phyloP scores from a whole-genome alignment of 371 early-diverging fungal genomes.

The Syncephalis fuscata region DNA sequence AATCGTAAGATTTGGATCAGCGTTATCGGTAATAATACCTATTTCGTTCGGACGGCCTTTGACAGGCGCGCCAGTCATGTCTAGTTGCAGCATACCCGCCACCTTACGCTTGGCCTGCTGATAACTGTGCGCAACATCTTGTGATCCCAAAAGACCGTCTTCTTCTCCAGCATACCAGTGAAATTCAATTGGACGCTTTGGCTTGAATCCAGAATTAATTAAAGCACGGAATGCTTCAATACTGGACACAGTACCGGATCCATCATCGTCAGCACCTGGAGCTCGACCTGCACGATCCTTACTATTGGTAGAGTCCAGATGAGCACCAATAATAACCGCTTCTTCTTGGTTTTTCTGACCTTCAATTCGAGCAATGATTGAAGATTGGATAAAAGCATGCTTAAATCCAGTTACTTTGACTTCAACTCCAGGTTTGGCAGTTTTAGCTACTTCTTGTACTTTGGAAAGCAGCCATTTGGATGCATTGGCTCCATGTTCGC shows the following conservation, averaged over 20 bases:
- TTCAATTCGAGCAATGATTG: too few species aligned
- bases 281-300: constrained; percentile 66
- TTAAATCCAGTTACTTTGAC: too few species aligned
- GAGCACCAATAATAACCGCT: constrained; percentile 71
- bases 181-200: constrained; percentile 77
- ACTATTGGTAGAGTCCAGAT: constrained; percentile 78
- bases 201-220: constrained; percentile 47
- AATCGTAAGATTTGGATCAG: constrained; percentile 42
- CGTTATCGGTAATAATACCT: constrained; percentile 67
- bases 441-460: constrained; percentile 25
- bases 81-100: constrained; percentile 56
- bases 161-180: too few species aligned
- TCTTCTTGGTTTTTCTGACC: constrained; percentile 31
- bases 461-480: constrained; percentile 45
- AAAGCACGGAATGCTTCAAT: constrained; percentile 71
- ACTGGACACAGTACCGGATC: too few species aligned
- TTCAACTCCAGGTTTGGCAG: constrained; percentile 13
- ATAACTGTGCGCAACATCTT: constrained; percentile 66
- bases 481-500: constrained; percentile 45
- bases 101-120: constrained; percentile 28
- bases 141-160: too few species aligned
- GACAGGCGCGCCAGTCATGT: constrained; percentile 80
- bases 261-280: constrained; percentile 74
- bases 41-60: constrained; percentile 34
- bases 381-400: too few species aligned